Evolutionary conservation across 495 filamentous ascomycete genomes (phyloP).

Genomic region (Penicillium desertorum): DNA sequence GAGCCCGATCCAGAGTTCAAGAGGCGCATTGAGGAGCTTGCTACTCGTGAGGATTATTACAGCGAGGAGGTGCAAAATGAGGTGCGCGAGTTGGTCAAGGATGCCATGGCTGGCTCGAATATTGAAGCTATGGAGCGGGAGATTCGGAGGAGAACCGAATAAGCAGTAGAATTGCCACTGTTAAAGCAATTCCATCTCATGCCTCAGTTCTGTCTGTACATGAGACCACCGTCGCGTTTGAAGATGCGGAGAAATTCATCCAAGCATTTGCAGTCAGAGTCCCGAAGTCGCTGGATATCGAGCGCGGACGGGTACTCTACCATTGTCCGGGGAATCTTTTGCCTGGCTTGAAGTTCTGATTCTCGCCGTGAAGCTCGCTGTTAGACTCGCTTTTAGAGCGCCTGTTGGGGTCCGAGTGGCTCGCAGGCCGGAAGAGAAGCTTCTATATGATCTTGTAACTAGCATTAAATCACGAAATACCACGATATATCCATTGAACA

Average conservation of each 20-base stretch:
- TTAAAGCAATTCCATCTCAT: neutral
- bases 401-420: neutral
- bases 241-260: neutral
- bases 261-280: neutral
- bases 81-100: conserved; percentile 66
- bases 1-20: conserved; percentile 70
- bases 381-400: neutral
- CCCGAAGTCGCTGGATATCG: neutral
- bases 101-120: conserved; percentile 59
- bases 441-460: conserved; percentile 1
- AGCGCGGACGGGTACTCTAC: neutral
- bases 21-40: conserved; percentile 73
- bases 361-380: neutral
- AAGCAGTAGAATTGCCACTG: conserved; percentile 9
- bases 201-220: neutral
- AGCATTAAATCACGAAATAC: conserved; percentile 5
- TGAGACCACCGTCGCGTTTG: neutral
- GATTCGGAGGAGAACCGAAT: conserved; percentile 61
- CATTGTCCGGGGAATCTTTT: no score
- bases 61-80: conserved; percentile 67
- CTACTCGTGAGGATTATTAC: conserved; percentile 69
- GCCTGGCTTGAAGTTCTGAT: neutral
- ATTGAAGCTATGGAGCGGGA: conserved; percentile 56
- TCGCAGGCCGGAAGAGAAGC: neutral
- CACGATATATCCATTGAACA: neutral